Conservation (phyloP, 345 rosid species). For the Kandelia obovata region DNA sequence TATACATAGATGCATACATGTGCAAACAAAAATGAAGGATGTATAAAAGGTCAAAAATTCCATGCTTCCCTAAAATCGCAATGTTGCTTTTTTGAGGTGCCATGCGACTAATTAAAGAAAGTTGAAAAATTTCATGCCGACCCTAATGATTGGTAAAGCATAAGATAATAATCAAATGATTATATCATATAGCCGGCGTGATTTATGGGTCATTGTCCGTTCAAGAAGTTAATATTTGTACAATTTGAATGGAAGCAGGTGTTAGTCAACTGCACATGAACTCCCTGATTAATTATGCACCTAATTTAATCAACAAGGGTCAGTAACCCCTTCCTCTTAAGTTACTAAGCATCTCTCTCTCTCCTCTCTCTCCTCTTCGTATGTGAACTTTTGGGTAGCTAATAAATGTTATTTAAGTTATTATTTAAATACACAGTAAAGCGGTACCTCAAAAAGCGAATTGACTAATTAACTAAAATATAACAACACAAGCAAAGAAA, state of each 20-base stretch:
- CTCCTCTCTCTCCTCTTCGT: too few species aligned
- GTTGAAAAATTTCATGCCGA: not conserved
- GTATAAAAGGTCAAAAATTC: too few species aligned
- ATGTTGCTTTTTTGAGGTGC: not conserved
- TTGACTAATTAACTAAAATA: not conserved
- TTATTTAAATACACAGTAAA: too few species aligned
- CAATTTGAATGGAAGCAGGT: conserved; percentile 16
- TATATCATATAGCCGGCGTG: conserved; percentile 31
- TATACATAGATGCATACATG: too few species aligned
- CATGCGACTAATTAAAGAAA: not conserved
- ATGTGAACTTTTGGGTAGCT: too few species aligned
- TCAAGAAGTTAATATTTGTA: conserved; percentile 5
- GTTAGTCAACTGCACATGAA: conserved; percentile 30
- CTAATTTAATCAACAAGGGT: not conserved
- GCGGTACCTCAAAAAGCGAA: not conserved
- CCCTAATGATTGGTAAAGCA: conserved; percentile 23
- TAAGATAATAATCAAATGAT: conserved; percentile 9
- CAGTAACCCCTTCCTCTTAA: too few species aligned
- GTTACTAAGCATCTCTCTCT: too few species aligned
- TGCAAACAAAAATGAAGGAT: too few species aligned
- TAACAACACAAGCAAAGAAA: not conserved
- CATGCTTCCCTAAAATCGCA: too few species aligned
- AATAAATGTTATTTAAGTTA: too few species aligned
- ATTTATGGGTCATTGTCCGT: conserved; percentile 30
- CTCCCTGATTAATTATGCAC: not conserved